Base-by-base conservation (phyloP, 768 basidiomycete species). In the Trametes coccinea region DNA sequence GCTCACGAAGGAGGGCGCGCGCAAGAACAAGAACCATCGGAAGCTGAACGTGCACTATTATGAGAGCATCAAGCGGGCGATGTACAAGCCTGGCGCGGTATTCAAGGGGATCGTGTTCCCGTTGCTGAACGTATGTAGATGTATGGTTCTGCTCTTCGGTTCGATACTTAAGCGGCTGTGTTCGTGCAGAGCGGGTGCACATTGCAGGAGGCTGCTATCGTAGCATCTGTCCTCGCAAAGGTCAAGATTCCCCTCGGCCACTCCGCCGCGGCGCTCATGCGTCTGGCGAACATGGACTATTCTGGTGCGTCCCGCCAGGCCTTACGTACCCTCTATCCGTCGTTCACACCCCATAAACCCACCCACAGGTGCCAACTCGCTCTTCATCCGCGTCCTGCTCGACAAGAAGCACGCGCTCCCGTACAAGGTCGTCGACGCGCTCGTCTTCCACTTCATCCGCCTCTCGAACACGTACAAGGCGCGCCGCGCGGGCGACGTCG, bases 31-130 rank as follows among this genome's bases (percentile, higher is more conserved):
- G 60, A 73, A 74, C 61, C 87, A 93, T 71, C 89, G 92, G 66
- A 97, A 94, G 70, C 79, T 99, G 60, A 90, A 93, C 71, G 90
- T 93, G 14, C 97, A 99, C 62, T 90, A 94, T 63, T 99, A 95
- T 69, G 92, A 95, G 73, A 87, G 89, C n/a, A 72, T 99, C 66
- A 95, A 93, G 74, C 87, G 93, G 67, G 84, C 93, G 4, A 75
- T 98, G 60, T 98, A 96, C 75, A 99, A 98, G 74, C 97, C 97
- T 2, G 91, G 90, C 3, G 96, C 97, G 0, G 98, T 98, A 74
- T 98, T 98, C 82, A 98, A 99, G 73, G 97, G 96, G 4, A 88
- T 99, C 59, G 81, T 99, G 40, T 98, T 99, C 74, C 97, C 97
- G 0, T 80, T 99, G 73, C 82, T 97, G 62, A 93, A 96, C 71